A percentile compares a stretch with the other conserved stretches of the same genome.
Evolutionary conservation across 257 asterid species (phyloP).

Genomic region (Gentiana dahurica): DNA sequence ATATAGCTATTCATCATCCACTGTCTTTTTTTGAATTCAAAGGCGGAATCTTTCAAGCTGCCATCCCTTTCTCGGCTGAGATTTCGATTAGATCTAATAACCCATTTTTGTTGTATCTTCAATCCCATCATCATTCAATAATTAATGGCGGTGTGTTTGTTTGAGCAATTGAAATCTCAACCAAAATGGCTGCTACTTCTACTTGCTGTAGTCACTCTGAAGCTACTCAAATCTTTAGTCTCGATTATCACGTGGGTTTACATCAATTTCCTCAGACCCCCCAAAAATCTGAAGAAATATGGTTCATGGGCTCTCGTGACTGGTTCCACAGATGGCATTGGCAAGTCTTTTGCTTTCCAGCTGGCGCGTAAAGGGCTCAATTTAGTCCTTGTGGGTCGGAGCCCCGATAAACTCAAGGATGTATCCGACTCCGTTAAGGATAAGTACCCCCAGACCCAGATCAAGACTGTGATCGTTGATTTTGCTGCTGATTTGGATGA

Average conservation of each 20-base stretch:
- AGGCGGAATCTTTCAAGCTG: too few species aligned
- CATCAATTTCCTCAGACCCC: constrained; percentile 71
- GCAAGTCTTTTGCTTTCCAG: constrained; percentile 82
- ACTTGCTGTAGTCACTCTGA: constrained; percentile 36
- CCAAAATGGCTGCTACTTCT: constrained; percentile 61
- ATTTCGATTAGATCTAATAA: too few species aligned
- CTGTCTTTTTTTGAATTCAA: too few species aligned
- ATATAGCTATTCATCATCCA: too few species aligned
- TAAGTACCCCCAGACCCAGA: constrained; percentile 55
- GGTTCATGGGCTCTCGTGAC: constrained; percentile 96
- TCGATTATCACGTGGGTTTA: constrained; percentile 53
- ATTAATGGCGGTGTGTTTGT: constrained; percentile 53
- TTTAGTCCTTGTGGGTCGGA: constrained; percentile 70
- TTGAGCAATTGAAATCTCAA: constrained; percentile 61
- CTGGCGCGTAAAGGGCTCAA: constrained; percentile 69
- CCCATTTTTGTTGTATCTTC: too few species aligned
- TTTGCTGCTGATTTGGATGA: constrained; percentile 73
- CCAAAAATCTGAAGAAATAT: constrained; percentile 78
- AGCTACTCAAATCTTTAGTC: constrained; percentile 29
- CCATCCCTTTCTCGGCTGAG: too few species aligned
- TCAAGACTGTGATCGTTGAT: constrained; percentile 75
- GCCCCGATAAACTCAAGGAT: constrained; percentile 63
- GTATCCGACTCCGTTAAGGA: constrained; percentile 45
- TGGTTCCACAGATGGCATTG: constrained; percentile 97
- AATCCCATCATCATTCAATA: neutral